phyloP scores from a whole-genome alignment of 106 monocot species.

The Dendrobium chrysotoxum region DNA sequence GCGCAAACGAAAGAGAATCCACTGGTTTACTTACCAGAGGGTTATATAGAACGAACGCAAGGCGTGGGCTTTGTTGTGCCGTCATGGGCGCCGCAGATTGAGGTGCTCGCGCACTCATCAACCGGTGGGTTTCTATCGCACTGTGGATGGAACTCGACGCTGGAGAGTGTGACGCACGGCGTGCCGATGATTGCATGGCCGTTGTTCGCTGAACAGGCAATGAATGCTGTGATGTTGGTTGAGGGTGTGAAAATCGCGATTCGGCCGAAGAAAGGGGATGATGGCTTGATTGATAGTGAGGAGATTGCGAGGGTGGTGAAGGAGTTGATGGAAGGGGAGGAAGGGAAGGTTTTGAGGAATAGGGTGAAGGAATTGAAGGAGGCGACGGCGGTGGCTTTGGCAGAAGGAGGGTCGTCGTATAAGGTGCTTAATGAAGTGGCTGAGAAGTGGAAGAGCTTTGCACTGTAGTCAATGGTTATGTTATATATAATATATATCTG shows the following conservation, averaged over 20 bases:
- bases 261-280: slow-evolving; percentile 6
- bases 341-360: slow-evolving; percentile 20
- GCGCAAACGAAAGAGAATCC: slow-evolving; percentile 8
- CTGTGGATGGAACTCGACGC: slow-evolving; percentile 60
- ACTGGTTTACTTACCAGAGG: slow-evolving; percentile 13
- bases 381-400: slow-evolving; percentile 10
- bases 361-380: slow-evolving; percentile 18
- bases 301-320: slow-evolving; percentile 22
- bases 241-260: slow-evolving; percentile 21
- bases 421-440: slow-evolving; percentile 12
- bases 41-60: slow-evolving; percentile 15
- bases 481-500: too few species aligned
- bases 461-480: too few species aligned
- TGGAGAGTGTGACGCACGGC: slow-evolving; percentile 36
- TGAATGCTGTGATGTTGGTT: slow-evolving; percentile 35
- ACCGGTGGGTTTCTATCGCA: slow-evolving; percentile 38
- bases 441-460: slow-evolving; percentile 4
- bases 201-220: slow-evolving; percentile 38
- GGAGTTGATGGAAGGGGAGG: slow-evolving; percentile 33
- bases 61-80: slow-evolving; percentile 17
- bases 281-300: slow-evolving; percentile 13
- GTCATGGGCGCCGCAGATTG: slow-evolving; percentile 28
- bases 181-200: slow-evolving; percentile 52
- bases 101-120: slow-evolving; percentile 5
- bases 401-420: slow-evolving; percentile 17